phyloP scores from a whole-genome alignment of 2,329 filamentous ascomycete genomes.

The Paramyrothecium sp. region DNA sequence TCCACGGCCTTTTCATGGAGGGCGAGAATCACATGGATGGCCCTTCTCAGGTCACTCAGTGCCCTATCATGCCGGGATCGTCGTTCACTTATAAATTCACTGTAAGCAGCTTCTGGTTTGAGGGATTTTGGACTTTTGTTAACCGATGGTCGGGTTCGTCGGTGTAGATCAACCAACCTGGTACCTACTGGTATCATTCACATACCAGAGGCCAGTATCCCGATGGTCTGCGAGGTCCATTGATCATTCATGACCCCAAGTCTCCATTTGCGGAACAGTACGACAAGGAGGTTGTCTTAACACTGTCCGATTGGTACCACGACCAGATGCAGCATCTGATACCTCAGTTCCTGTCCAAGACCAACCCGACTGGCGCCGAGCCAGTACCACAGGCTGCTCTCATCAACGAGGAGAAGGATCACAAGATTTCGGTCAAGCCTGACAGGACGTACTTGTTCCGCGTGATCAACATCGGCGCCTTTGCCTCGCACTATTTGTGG shows the following conservation, averaged over 20 bases:
- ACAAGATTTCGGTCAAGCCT: constrained; percentile 58
- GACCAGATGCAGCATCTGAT: constrained; percentile 49
- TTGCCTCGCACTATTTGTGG: constrained; percentile 66
- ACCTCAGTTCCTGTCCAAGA: constrained; percentile 47
- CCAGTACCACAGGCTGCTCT: constrained; percentile 68
- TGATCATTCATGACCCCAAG: constrained; percentile 63
- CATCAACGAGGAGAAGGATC: constrained; percentile 67
- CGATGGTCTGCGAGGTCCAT: constrained; percentile 63
- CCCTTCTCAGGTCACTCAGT: constrained; percentile 64
- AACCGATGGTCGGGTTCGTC: background rate
- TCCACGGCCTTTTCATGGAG: constrained; percentile 71
- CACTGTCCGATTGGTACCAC: constrained; percentile 72
- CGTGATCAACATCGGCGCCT: constrained; percentile 73
- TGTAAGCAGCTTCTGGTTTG: constrained; percentile 32
- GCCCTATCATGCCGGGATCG: constrained; percentile 61
- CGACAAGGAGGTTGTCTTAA: constrained; percentile 63
- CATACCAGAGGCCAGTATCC: constrained; percentile 68
- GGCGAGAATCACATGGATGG: constrained; percentile 72
- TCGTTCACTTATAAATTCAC: constrained; percentile 70
- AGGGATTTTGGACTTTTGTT: constrained; percentile 3
- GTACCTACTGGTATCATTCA: constrained; percentile 80
- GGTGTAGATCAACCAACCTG: constrained; percentile 57
- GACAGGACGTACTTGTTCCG: constrained; percentile 72
- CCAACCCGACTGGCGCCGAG: constrained; percentile 57
- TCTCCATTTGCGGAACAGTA: constrained; percentile 56